Evolutionary conservation across 2,329 filamentous ascomycete genomes (phyloP).

Genomic region (Colletotrichum sp.): DNA sequence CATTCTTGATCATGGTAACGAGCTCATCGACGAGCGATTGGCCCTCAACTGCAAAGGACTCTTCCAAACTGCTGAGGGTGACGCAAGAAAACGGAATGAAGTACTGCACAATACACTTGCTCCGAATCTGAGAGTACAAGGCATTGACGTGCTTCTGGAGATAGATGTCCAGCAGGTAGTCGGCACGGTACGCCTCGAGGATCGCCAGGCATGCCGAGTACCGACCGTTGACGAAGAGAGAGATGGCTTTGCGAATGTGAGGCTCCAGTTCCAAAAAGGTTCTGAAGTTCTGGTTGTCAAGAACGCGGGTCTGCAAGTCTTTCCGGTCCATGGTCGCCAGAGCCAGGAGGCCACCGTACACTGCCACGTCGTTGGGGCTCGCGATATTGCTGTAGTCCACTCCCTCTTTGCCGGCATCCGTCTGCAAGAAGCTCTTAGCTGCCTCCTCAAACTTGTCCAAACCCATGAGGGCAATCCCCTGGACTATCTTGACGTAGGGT

Average conservation of each 20-base stretch:
- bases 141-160: constrained; percentile 74
- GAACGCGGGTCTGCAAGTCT: constrained; percentile 75
- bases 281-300: constrained; percentile 83
- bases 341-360: constrained; percentile 90
- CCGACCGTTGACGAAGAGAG: constrained; percentile 87
- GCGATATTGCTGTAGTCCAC: constrained; percentile 72
- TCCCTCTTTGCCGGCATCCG: constrained; percentile 45
- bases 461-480: constrained; percentile 55
- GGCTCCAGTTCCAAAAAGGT: constrained; percentile 91
- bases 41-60: constrained; percentile 72
- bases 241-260: constrained; percentile 90
- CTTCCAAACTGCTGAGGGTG: constrained; percentile 78
- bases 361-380: constrained; percentile 85
- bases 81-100: constrained; percentile 90
- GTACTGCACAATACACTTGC: constrained; percentile 93
- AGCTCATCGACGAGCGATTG: constrained; percentile 76
- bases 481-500: constrained; percentile 57
- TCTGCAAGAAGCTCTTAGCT: constrained; percentile 72
- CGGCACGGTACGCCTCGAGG: constrained; percentile 79
- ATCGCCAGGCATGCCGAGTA: constrained; percentile 86
- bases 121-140: constrained; percentile 79
- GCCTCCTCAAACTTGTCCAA: constrained; percentile 62
- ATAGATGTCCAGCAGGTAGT: constrained; percentile 91
- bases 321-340: constrained; percentile 86
- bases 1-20: constrained; percentile 75